Conservation (phyloP, 352 stramenopile genomes). For the Pythium scleroteichum region DNA sequence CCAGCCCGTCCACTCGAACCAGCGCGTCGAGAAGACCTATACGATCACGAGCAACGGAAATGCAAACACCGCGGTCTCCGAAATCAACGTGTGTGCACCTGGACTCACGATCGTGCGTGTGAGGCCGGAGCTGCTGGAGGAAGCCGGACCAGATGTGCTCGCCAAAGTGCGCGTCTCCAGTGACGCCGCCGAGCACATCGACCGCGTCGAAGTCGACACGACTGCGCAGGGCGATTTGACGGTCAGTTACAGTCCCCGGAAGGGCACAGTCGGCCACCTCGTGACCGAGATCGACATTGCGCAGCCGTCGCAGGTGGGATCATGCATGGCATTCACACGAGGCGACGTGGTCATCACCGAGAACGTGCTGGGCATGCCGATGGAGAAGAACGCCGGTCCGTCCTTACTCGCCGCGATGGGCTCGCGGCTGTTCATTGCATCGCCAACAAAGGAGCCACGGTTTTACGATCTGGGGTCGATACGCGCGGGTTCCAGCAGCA, state of each 20-base stretch:
- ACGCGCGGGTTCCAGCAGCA: no score
- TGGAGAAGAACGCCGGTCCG: no score
- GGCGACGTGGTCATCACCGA: slow-evolving; percentile 2
- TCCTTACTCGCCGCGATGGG: no score
- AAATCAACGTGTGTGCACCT: not conserved
- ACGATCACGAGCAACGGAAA: not conserved
- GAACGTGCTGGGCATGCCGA: not conserved
- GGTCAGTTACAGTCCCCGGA: not conserved
- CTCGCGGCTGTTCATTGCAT: no score
- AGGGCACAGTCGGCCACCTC: not conserved
- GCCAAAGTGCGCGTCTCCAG: slow-evolving; percentile 14
- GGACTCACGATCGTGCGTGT: slow-evolving; percentile 14
- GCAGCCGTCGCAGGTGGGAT: not conserved
- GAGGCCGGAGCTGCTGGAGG: not conserved
- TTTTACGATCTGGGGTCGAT: no score
- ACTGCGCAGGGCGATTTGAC: no score
- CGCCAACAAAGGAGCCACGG: no score
- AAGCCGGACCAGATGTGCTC: not conserved
- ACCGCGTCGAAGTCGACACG: not conserved
- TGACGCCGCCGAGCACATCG: not conserved
- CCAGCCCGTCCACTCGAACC: slow-evolving; percentile 1
- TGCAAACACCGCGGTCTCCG: not conserved
- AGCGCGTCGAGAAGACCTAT: slow-evolving; percentile 9
- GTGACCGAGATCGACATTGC: slow-evolving; percentile 18
- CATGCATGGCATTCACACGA: not conserved